A percentile compares a stretch with the other conserved stretches of the same genome.
Conservation (phyloP, 2,329 filamentous ascomycete genomes). For the Scedosporium minutisporum region DNA sequence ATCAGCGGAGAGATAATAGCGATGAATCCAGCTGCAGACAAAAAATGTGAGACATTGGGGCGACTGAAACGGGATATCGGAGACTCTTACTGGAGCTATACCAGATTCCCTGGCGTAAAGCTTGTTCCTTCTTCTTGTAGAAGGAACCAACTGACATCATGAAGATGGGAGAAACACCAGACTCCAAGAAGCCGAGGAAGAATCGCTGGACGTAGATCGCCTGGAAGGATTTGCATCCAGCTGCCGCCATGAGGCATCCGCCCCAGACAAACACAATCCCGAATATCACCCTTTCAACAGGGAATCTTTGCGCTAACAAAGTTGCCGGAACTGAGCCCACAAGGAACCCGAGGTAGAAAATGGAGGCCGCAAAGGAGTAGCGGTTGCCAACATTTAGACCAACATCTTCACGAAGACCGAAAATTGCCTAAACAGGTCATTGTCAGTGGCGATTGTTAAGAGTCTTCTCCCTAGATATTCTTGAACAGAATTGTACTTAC, state of each 20-base stretch:
- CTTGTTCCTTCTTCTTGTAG: constrained; percentile 31
- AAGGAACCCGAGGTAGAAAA: constrained; percentile 41
- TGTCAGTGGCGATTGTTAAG: neutral
- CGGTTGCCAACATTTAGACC: constrained; percentile 27
- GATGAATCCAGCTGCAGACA: constrained; percentile 21
- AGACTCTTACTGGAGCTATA: constrained; percentile 30
- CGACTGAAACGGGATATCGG: no score
- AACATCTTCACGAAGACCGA: constrained; percentile 30
- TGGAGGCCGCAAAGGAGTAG: constrained; percentile 32
- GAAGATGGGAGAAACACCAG: constrained; percentile 45
- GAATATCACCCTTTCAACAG: constrained; percentile 34
- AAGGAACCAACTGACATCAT: constrained; percentile 39
- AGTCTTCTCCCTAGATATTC: neutral
- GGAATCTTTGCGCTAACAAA: constrained; percentile 30
- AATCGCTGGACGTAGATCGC: constrained; percentile 37
- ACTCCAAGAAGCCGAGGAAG: constrained; percentile 46
- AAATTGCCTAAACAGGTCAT: constrained; percentile 16
- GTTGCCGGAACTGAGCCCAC: constrained; percentile 34
- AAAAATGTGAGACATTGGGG: constrained; percentile 13
- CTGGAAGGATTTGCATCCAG: constrained; percentile 24
- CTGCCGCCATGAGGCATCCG: constrained; percentile 25
- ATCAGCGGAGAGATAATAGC: constrained; percentile 28
- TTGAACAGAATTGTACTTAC: constrained; percentile 17
- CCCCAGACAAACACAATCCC: constrained; percentile 26
- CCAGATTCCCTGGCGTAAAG: constrained; percentile 28